These are phyloP conservation scores for Boletus barrowsii DNA, from an alignment of 768 basidiomycete genomes.

Conservation along the genomic window DNA sequence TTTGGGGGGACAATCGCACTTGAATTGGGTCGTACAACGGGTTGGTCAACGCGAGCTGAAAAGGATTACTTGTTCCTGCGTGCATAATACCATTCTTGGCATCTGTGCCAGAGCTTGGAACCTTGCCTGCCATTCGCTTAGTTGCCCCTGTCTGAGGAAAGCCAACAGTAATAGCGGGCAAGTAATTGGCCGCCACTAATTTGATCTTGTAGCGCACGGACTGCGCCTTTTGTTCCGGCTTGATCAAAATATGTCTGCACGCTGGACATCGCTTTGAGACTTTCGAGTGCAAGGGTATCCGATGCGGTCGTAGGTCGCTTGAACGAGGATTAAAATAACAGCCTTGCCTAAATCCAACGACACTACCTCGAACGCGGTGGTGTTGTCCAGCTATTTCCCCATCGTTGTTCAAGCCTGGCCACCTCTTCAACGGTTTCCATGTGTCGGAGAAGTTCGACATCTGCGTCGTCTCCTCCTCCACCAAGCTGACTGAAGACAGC, in stretches of 20 bases:
- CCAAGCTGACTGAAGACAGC: slow-evolving; percentile 51
- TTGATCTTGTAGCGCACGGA: slow-evolving; percentile 97
- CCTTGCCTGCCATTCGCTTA: slow-evolving; percentile 38
- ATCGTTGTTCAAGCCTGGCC: slow-evolving; percentile 73
- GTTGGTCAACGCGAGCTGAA: slow-evolving; percentile 89
- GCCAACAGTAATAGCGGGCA: slow-evolving; percentile 78
- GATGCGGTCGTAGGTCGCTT: slow-evolving; percentile 82
- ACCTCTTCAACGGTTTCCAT: slow-evolving; percentile 62
- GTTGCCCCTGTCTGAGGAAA: slow-evolving; percentile 55
- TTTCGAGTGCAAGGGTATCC: slow-evolving; percentile 91
- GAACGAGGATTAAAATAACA: background rate
- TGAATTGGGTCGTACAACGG: slow-evolving; percentile 95
- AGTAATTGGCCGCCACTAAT: slow-evolving; percentile 90
- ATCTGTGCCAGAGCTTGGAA: slow-evolving; percentile 34
- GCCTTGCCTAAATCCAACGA: background rate
- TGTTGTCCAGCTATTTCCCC: slow-evolving; percentile 75
- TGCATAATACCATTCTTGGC: slow-evolving; percentile 46
- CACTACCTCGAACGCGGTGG: slow-evolving; percentile 60
- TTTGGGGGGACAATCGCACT: slow-evolving; percentile 80
- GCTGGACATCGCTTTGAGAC: slow-evolving; percentile 92
- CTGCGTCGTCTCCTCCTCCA: slow-evolving; percentile 60
- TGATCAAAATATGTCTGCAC: slow-evolving; percentile 95
- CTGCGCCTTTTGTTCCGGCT: slow-evolving; percentile 96
- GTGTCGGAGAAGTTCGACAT: slow-evolving; percentile 67
- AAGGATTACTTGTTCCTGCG: slow-evolving; percentile 78